Conservation (phyloP, 768 basidiomycete genomes). For the Mycena pura region DNA sequence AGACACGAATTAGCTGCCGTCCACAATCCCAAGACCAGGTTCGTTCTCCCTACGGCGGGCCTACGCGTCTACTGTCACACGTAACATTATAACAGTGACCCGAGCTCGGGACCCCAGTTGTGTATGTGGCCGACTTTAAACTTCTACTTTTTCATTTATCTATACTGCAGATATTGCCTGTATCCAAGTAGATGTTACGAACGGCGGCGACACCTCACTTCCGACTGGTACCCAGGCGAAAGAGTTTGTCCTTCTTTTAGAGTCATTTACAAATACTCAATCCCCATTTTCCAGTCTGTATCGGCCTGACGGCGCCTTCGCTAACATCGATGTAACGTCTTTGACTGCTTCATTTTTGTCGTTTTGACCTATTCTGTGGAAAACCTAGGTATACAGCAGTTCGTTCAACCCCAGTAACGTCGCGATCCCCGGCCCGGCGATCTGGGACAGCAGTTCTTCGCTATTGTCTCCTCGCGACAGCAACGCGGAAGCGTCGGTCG, state of each 20-base stretch:
- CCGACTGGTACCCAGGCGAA: conserved; percentile 26
- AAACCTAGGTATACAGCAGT: conserved; percentile 12
- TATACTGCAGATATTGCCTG: conserved; percentile 26
- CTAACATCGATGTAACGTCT: conserved; percentile 25
- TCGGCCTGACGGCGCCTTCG: conserved; percentile 20
- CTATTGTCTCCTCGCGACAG: neutral
- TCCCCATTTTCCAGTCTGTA: conserved; percentile 18
- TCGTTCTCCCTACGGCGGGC: neutral
- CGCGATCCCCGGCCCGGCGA: conserved; percentile 15
- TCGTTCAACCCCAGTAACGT: conserved; percentile 19
- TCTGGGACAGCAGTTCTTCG: conserved; percentile 23
- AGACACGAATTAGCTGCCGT: conserved; percentile 32
- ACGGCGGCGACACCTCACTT: conserved; percentile 24
- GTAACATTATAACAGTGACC: conserved; percentile 7
- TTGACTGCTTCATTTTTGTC: neutral
- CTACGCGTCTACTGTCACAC: neutral
- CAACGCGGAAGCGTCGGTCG: neutral
- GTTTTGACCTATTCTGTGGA: neutral
- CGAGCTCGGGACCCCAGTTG: conserved; percentile 29
- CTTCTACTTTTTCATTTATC: neutral
- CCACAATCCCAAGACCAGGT: conserved; percentile 31
- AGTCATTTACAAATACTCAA: neutral
- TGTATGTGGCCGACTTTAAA: conserved; percentile 13
- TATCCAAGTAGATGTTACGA: conserved; percentile 27
- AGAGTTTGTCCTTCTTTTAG: conserved; percentile 13